Base-by-base conservation (phyloP, 495 filamentous ascomycete species). In the Podospora pseudocomata region DNA sequence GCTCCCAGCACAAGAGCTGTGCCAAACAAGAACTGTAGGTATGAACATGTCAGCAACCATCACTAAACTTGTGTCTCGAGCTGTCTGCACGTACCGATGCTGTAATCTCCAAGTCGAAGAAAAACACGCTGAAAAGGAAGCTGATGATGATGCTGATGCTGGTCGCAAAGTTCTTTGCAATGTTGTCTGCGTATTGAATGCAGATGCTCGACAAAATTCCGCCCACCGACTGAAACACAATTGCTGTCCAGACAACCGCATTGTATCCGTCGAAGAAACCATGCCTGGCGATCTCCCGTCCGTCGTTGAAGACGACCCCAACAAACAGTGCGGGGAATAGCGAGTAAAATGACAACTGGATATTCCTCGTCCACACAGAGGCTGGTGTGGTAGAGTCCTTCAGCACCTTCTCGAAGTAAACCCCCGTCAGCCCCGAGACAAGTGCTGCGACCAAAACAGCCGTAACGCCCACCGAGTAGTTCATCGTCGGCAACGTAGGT, bases 211-310 rank as follows among this genome's bases (percentile, higher is more conserved):
- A 87, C 5, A 94, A 73, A 15, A 98, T 84, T 7, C 95, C 95
- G 55, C 93, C 93, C 13, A 89, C 73, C 0, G 94, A 91, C 75
- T 99, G 95, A 61, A 94, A 84, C 2, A 86, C 68, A 66, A 99
- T 90, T 16, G 92, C 89, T 2, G 88, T 85, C 94, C 94, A 97
- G 4, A 98, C 95, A 30, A 94, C 84, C 80, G 85, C 86, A 77
- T 94, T 97, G 80, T 98, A 99, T 7, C 95, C 95, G 20, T 90
- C 90, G 73, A 98, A 97, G 77, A 98, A 92, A 5, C 95, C 94
- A 72, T 91, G 86, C 75, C 88, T 86, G 23, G 90, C 85, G 66
- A 99, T 93, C 65, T 90, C 87, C 65, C 88, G 86, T 13, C 95
- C 95, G 73, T 99, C 95, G 65, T 91, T 90, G 74, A 91, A 89